Base-by-base conservation (phyloP, 192 early-diverging fungal genomes). In the Mortierella antarctica region DNA sequence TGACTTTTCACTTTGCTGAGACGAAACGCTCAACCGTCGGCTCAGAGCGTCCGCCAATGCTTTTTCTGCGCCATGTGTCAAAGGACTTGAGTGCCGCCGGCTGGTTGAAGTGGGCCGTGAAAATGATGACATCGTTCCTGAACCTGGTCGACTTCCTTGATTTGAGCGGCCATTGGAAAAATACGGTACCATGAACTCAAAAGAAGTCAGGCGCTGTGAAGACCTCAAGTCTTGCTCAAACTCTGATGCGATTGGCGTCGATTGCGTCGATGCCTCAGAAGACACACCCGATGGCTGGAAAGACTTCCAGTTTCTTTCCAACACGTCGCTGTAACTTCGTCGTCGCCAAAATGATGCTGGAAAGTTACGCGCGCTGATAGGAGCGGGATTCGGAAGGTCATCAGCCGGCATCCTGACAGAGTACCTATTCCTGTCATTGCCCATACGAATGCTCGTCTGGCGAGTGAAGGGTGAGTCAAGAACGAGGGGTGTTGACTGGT, bases 391-490 rank as follows among this genome's bases (percentile, higher is more conserved):
- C 17, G 57, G 20, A 0, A 72, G 15, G 2, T 67, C 65, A 21
- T 72, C 77, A 10, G 70, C 49, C 0, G 77, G 77, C 77, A 80
- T 80, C 49, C 57, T 60, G 58, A 80, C 48, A 13, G 77, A 80
- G 39, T 80, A 80, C 20, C 77, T 45, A 20, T 80, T 72, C 11
- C 70, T 54, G 15, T 77, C 74, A 10, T 62, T 67, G 7, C 48
- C 77, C 70, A 80, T 80, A 10, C 77, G 69, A 23, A 80, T 80
- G 45, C 69, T 80, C 4, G 77, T 80, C 54, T 70, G 68, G 8
- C 77, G 69, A 0, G 65, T 72, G 31, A 80, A 80, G 0, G 70
- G 70, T 6, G 77, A 80, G 9, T 72, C 77, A 7, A 80, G 42
- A 3, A 71, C 68, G n/a, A 67, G 46, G 6, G 77, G 77, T 1